These are phyloP conservation scores for Pistacia vera DNA, from an alignment of 345 rosid genomes.

Conservation along the genomic window DNA sequence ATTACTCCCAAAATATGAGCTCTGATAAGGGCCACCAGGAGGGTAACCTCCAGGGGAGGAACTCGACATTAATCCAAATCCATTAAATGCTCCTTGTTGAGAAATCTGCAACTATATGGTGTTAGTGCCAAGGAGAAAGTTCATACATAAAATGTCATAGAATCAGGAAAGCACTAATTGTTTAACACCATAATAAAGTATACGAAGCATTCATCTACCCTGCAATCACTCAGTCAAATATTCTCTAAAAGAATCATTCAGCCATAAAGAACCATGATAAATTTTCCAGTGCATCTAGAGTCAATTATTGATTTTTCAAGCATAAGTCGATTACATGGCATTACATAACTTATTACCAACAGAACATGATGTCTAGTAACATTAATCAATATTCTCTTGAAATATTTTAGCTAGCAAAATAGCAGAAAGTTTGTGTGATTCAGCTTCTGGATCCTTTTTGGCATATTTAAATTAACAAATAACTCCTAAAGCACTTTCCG, in stretches of 20 bases:
- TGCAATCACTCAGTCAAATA: neutral
- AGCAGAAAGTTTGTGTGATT: neutral
- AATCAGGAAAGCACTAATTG: neutral
- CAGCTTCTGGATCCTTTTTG: neutral
- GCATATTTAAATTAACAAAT: neutral
- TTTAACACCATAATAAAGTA: neutral
- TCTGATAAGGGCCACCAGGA: slow-evolving; percentile 46
- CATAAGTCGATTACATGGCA: neutral
- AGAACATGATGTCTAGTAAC: neutral
- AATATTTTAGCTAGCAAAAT: neutral
- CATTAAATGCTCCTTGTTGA: slow-evolving; percentile 44
- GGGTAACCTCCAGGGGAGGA: slow-evolving; percentile 52
- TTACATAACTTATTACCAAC: neutral
- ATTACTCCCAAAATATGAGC: slow-evolving; percentile 38
- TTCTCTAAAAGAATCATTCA: neutral
- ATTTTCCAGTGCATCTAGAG: neutral
- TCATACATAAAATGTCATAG: neutral
- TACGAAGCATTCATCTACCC: neutral
- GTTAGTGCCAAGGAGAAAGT: neutral
- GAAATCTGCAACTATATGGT: slow-evolving; percentile 17
- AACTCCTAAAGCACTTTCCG: neutral
- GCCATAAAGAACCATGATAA: neutral
- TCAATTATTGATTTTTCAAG: neutral
- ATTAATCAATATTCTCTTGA: neutral
- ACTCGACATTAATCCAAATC: slow-evolving; percentile 47